Evolutionary conservation across 306 rosid genomes (phyloP), one percentile per base, ranked within the genome.

Genomic region (Alnus glutinosa): DNA sequence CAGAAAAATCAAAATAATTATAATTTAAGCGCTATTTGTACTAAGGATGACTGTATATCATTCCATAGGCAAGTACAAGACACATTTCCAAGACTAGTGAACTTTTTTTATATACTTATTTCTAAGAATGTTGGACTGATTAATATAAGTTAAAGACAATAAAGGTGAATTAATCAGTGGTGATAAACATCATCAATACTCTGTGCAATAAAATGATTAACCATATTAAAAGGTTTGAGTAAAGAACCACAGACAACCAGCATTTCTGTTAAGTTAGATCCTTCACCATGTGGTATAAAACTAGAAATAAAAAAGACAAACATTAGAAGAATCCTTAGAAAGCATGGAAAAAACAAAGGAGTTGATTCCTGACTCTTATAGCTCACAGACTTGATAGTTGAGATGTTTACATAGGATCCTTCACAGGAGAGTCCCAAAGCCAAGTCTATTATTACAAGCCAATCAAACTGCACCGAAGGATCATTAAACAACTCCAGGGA

Each of bases 1-100:
- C 51, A 75, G 28, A 42, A 73, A 73, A 66, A 73, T 10, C 62
- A 75, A 76, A 15, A 77, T 36, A 30, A 70, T 3, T 15, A 62
- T 28, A 63, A 77, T 54, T 46, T 48, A 66, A 72, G 58, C 39
- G 70, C 42, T 47, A 73, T 52, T 42, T 9, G 69, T 7, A 54
- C 47, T 32, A 54, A n/a, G 5, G 57, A 37, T 67, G 51, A 67
- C 1, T 44, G 14, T 67, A 37, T 67, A 37, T 4, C 46, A 42
- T 42, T 42, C 46, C 46, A 42, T 42, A 42, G 8, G 46, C 46
- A 42, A 42, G 46, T 5, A 42, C 46, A 42, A 42, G 1, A 42
- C 46, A 4, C 46, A 42, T 42, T 7, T 5, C 46, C 46, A 42
- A 42, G 46, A 42, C 46, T 42, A 42, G 7, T 42, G 8, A 0